These are phyloP conservation scores for Amphirosellinia nigrospora DNA, from an alignment of 495 filamentous ascomycete species.

Conservation along the genomic window DNA sequence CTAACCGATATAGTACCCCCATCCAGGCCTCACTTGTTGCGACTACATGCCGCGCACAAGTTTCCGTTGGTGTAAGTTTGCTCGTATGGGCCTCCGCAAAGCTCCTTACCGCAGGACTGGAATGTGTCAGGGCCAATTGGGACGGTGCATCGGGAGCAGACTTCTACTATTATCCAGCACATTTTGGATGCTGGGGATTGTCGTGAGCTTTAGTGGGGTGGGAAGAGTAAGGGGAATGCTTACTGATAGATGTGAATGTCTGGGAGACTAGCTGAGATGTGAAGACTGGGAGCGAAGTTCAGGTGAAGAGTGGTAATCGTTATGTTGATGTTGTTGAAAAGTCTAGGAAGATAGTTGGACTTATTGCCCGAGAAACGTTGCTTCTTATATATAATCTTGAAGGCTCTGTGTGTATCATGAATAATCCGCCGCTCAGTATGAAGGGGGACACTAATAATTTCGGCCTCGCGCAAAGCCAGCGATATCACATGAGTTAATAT, in stretches of 20 bases:
- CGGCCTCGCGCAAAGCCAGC: not conserved
- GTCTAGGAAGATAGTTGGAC: not conserved
- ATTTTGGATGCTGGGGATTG: not conserved
- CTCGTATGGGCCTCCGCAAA: not conserved
- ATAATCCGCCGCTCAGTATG: not conserved
- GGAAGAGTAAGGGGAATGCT: not conserved
- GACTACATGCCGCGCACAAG: not conserved
- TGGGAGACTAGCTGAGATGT: not conserved
- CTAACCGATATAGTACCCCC: not conserved
- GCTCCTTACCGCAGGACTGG: not conserved
- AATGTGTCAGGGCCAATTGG: not conserved
- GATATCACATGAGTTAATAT: not conserved
- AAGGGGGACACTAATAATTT: not conserved
- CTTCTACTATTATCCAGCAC: not conserved
- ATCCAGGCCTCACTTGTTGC: not conserved
- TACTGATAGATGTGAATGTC: not conserved
- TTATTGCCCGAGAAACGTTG: not conserved
- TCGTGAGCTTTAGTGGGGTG: not conserved
- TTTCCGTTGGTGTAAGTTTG: not conserved
- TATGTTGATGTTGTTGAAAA: not conserved
- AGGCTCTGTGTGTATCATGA: not conserved
- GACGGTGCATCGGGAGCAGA: not conserved
- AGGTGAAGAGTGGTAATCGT: not conserved
- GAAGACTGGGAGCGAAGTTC: not conserved
- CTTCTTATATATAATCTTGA: not conserved